A percentile compares a stretch with the other conserved stretches of the same genome.
These are phyloP conservation scores for Eutrema yunnanense DNA, from an alignment of 345 rosid species.

Conservation along the genomic window DNA sequence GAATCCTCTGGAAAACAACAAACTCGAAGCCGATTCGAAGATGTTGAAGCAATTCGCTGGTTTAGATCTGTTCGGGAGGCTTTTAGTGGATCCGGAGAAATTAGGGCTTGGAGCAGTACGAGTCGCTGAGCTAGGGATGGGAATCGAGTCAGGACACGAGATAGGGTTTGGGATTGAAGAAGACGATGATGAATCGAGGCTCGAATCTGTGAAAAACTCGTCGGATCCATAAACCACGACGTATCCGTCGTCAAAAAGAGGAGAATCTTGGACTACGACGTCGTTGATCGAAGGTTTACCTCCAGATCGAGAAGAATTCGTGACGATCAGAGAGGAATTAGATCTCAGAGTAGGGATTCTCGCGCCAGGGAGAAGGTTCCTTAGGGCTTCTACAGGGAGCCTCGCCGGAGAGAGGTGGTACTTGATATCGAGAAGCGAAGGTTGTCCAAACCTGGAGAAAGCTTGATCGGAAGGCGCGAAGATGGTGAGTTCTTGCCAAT, in stretches of 20 bases:
- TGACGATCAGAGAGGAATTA: conserved; percentile 27
- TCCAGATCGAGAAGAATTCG: conserved; percentile 1
- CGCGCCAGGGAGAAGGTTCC: conserved; percentile 25
- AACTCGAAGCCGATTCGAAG: conserved; percentile 30
- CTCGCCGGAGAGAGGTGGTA: conserved; percentile 34
- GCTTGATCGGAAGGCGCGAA: conserved; percentile 38
- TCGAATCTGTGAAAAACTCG: conserved; percentile 24
- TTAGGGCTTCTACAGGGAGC: conserved; percentile 22
- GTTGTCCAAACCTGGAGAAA: conserved; percentile 30
- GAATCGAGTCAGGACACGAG: conserved; percentile 4
- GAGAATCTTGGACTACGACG: conserved; percentile 29
- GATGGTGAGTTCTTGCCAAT: conserved; percentile 30
- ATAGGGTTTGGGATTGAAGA: conserved; percentile 2
- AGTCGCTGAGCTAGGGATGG: conserved; percentile 8
- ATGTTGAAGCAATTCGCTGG: conserved; percentile 13
- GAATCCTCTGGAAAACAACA: conserved; percentile 32
- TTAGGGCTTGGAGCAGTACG: background rate
- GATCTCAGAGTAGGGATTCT: conserved; percentile 33
- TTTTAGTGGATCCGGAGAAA: background rate
- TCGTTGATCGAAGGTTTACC: conserved; percentile 18
- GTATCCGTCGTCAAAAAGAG: conserved; percentile 28
- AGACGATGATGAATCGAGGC: background rate
- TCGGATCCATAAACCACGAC: conserved; percentile 31
- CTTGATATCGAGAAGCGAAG: conserved; percentile 31
- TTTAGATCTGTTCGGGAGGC: background rate